Percentiles rank a stretch among this genome's conserved stretches.
Conservation (phyloP, 441 rosid genomes). For the Viola pubescens region DNA sequence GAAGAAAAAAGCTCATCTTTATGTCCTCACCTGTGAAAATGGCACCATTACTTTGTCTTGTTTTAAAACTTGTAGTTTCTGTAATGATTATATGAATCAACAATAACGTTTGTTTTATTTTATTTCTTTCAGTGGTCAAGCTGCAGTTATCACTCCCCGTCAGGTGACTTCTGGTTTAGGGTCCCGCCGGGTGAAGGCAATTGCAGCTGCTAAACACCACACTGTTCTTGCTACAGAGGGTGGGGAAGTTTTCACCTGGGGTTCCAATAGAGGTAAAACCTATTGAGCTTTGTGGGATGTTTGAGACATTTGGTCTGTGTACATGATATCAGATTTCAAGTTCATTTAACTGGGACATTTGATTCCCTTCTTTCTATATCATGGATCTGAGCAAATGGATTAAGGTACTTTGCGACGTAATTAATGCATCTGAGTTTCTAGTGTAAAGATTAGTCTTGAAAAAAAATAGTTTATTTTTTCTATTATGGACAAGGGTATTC, state of each 20-base stretch:
- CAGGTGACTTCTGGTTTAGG: conserved; percentile 84
- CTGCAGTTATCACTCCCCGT: conserved; percentile 98
- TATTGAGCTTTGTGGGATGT: conserved; percentile 4
- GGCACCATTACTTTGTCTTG: not conserved
- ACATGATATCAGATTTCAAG: conserved; percentile 8
- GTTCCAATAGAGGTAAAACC: conserved; percentile 88
- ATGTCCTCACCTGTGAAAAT: not conserved
- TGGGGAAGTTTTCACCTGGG: conserved; percentile 96
- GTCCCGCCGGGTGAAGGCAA: conserved; percentile 73
- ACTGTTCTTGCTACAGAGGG: conserved; percentile 86
- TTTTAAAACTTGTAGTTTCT: conserved; percentile 6
- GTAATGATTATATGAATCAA: conserved; percentile 9
- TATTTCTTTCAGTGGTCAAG: conserved; percentile 79
- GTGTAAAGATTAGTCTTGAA: conserved; percentile 6
- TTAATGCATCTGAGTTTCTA: conserved; percentile 11
- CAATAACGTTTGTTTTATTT: conserved; percentile 20
- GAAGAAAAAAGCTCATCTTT: too few species aligned
- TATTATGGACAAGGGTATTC: not conserved
- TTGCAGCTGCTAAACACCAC: conserved; percentile 99
- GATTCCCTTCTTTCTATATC: not conserved
- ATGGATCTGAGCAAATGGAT: conserved; percentile 5
- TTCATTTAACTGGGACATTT: conserved; percentile 4
- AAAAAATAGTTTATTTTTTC: conserved; percentile 4
- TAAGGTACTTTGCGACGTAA: conserved; percentile 1
- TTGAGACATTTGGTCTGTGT: not conserved